Evolutionary conservation across 2,329 filamentous ascomycete genomes (phyloP), one percentile per base, ranked within the genome.

Genomic region (Lachnellula occidentalis): DNA sequence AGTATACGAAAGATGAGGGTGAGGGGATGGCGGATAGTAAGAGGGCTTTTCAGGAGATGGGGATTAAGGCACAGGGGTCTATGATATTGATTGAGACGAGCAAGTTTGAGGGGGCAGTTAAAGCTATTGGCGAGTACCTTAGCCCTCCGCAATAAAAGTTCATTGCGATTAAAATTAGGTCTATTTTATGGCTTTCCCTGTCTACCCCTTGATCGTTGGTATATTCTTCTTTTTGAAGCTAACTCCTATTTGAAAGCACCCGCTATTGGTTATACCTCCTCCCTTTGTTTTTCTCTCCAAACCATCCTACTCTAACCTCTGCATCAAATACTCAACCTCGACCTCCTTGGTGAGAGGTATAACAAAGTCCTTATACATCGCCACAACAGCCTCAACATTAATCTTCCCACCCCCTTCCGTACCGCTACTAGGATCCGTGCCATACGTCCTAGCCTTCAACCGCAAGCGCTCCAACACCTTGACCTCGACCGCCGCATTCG

Each of bases 341-440:
- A 99, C 92, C 60, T 91, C 87, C 73, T 99, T 99, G n/a, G 94
- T 99, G 70, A 97, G 73, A 0, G 94, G 94, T 64, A 99, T 99
- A 57, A 99, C 92, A 73, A 88, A 89, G 70, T 96, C 82, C 79
- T 84, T 83, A 74, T 96, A 96, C 87, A 95, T 92, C 59, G 80
- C 78, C 50, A 95, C 90, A 22, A 96, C 90, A 1, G 92, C 92
- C 57, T 97, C 90, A 2, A 88, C 89, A 68, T 97, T 85, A 67
- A 99, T 95, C 79, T 97, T 97, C 61, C 76, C 78, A 53, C 78
- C 75, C n/a, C 77, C 79, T 15, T 79, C 76, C 6, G 75, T 75
- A 12, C 76, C 74, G 60, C 82, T 76, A 48, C 86, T 88, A 1
- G 94, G 92, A 72, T 97, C 92, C 27, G 85, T 94, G 34, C 94